phyloP scores from a whole-genome alignment of 225 moss, liverwort and hornwort species.

The Pleurozium schreberi region DNA sequence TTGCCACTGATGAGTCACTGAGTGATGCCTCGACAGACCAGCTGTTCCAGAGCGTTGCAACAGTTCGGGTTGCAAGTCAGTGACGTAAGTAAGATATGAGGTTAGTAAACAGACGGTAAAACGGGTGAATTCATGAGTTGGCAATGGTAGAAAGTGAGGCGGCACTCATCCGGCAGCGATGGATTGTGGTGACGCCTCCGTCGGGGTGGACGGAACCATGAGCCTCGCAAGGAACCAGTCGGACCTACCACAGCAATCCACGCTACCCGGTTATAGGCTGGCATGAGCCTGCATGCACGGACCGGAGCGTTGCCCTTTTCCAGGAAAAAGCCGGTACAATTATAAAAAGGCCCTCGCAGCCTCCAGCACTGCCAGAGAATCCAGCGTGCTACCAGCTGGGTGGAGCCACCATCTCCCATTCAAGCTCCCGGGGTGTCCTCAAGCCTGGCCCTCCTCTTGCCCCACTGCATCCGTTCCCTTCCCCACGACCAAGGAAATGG shows the following conservation, averaged over 20 bases:
- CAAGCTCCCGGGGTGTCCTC: not conserved
- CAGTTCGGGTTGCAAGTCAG: not conserved
- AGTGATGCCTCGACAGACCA: no score
- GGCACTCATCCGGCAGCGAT: not conserved
- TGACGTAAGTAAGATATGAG: no score
- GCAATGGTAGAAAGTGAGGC: not conserved
- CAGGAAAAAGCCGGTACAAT: not conserved
- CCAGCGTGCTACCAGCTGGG: conserved; percentile 5
- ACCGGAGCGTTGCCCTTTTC: not conserved
- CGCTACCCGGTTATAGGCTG: not conserved
- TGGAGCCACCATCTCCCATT: not conserved
- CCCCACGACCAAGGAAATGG: not conserved
- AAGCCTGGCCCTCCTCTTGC: not conserved
- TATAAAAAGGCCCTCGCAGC: conserved; percentile 9
- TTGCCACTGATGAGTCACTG: no score
- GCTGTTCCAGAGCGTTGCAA: not conserved
- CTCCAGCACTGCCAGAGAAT: conserved; percentile 4
- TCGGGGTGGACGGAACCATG: not conserved
- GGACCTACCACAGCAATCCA: conserved; percentile 16
- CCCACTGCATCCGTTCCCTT: not conserved
- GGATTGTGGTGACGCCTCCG: not conserved
- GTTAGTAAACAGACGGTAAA: not conserved
- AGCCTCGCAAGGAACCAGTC: not conserved
- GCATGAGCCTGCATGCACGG: not conserved
- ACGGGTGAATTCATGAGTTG: not conserved